phyloP scores from a whole-genome alignment of 139 green algal species.

The Asterochloris sp. region DNA sequence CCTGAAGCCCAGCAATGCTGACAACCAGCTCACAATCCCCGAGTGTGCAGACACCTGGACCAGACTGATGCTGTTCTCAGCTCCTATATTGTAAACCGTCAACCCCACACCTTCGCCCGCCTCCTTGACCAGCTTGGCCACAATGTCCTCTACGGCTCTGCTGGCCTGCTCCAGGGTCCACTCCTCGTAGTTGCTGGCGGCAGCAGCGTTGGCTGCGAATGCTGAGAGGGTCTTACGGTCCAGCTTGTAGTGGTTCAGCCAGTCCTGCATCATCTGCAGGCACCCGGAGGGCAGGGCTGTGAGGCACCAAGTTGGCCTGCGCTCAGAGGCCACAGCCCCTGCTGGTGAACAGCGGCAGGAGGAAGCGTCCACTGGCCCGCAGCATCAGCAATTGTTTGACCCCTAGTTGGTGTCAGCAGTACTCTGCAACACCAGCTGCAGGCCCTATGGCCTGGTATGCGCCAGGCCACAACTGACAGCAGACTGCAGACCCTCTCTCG shows the following conservation, averaged over 20 bases:
- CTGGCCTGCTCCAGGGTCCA: slow-evolving; percentile 15
- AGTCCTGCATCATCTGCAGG: slow-evolving; percentile 59
- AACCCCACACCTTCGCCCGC: not conserved
- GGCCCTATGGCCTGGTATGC: too few species aligned
- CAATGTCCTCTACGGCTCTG: slow-evolving; percentile 17
- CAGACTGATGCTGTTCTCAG: too few species aligned
- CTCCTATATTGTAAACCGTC: not conserved
- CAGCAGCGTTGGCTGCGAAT: slow-evolving; percentile 36
- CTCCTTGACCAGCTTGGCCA: slow-evolving; percentile 1
- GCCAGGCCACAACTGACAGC: too few species aligned
- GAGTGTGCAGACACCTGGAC: too few species aligned
- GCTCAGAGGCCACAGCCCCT: not conserved
- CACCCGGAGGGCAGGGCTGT: not conserved
- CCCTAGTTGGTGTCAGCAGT: too few species aligned
- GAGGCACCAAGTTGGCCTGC: not conserved
- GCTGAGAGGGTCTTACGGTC: slow-evolving; percentile 49
- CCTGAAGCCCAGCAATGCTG: too few species aligned
- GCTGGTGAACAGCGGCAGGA: not conserved
- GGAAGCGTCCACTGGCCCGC: not conserved
- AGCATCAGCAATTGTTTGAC: too few species aligned
- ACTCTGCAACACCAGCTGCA: too few species aligned
- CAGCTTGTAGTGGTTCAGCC: slow-evolving; percentile 48
- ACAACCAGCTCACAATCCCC: too few species aligned
- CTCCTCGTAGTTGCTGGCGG: slow-evolving; percentile 27
- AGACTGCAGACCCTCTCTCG: too few species aligned